These are phyloP conservation scores for Harringtonia aguacate DNA, from an alignment of 2,329 filamentous ascomycete genomes.

Conservation along the genomic window DNA sequence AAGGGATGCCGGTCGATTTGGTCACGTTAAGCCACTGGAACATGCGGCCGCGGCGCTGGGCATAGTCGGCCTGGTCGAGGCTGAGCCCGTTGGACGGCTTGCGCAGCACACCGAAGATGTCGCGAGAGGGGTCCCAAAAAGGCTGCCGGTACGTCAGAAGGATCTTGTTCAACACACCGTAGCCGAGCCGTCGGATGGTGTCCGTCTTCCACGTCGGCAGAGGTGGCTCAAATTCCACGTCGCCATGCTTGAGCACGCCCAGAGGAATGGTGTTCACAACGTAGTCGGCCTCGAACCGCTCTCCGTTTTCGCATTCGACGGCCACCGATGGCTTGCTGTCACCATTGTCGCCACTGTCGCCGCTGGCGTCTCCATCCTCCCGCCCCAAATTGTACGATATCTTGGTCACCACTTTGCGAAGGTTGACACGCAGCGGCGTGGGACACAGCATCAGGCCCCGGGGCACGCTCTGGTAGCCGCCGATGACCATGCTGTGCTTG, in stretches of 20 bases:
- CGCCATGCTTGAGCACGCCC: conserved; percentile 78
- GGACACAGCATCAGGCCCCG: conserved; percentile 74
- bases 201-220: conserved; percentile 80
- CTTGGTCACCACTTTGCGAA: conserved; percentile 59
- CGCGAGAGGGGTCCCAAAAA: conserved; percentile 83
- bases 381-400: conserved; percentile 59
- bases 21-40: conserved; percentile 98
- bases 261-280: conserved; percentile 86
- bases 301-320: conserved; percentile 69
- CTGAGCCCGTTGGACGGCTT: conserved; percentile 60
- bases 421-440: conserved; percentile 63
- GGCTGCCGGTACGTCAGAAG: conserved; percentile 78
- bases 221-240: conserved; percentile 76
- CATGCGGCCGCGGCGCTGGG: conserved; percentile 72
- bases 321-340: conserved; percentile 15
- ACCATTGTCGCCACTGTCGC: background rate
- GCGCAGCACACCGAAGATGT: conserved; percentile 89
- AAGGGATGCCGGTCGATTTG: conserved; percentile 78
- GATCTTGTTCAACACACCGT: conserved; percentile 91
- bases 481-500: conserved; percentile 83
- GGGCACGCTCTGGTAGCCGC: conserved; percentile 90
- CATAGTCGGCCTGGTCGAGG: conserved; percentile 69
- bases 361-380: background rate
- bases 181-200: conserved; percentile 76
- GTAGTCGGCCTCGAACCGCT: conserved; percentile 69